Conservation (phyloP, 768 basidiomycete genomes). For the Phylloporus scabripes region DNA sequence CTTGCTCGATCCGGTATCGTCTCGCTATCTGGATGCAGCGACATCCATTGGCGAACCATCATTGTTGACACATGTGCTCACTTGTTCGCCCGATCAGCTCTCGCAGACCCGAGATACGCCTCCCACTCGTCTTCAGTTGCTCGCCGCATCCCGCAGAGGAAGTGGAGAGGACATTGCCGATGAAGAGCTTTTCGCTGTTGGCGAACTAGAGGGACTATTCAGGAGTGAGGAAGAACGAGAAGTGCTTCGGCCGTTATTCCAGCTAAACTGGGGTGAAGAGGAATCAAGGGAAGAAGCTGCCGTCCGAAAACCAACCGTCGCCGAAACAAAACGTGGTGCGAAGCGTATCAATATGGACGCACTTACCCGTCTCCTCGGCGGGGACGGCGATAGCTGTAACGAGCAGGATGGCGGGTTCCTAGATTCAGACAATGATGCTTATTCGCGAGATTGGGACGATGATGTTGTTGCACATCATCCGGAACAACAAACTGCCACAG, state of each 20-base stretch:
- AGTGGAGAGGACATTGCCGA: slow-evolving; percentile 49
- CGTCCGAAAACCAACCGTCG: neutral
- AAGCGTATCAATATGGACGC: slow-evolving; percentile 54
- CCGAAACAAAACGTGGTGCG: slow-evolving; percentile 29
- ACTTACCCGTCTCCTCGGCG: slow-evolving; percentile 45
- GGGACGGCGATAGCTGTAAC: slow-evolving; percentile 19
- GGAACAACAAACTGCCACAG: slow-evolving; percentile 8
- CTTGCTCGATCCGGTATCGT: slow-evolving; percentile 53
- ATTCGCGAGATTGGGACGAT: slow-evolving; percentile 12
- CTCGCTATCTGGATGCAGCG: slow-evolving; percentile 15
- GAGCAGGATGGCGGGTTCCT: slow-evolving; percentile 14
- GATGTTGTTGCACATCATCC: slow-evolving; percentile 4
- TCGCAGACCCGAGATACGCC: slow-evolving; percentile 20
- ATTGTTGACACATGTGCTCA: slow-evolving; percentile 51
- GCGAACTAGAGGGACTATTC: slow-evolving; percentile 60
- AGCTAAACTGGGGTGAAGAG: slow-evolving; percentile 34
- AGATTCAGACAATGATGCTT: slow-evolving; percentile 22
- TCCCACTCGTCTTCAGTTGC: slow-evolving; percentile 64
- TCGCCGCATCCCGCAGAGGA: slow-evolving; percentile 55
- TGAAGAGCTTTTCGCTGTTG: slow-evolving; percentile 65
- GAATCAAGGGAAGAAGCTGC: slow-evolving; percentile 22
- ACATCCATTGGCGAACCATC: slow-evolving; percentile 22
- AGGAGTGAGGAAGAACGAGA: slow-evolving; percentile 49
- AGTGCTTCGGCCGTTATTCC: slow-evolving; percentile 34
- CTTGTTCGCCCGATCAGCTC: slow-evolving; percentile 33